Base-by-base conservation (phyloP, 2,329 filamentous ascomycete genomes). In the Sclerotinia sclerotiorum region DNA sequence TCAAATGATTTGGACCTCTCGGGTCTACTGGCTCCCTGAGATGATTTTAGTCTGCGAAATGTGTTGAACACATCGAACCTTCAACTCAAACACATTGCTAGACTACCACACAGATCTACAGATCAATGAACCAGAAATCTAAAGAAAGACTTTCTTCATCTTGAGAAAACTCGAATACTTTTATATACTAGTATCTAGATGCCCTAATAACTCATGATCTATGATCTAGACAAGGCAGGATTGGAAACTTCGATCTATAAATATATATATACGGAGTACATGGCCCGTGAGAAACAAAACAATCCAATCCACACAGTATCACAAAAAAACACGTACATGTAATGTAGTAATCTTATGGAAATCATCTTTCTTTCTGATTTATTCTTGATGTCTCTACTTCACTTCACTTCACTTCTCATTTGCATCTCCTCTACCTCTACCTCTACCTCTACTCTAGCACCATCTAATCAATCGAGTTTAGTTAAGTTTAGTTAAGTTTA, bases 281-380 rank as follows among this genome's bases (percentile, higher is more conserved):
- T 32, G 29, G 21, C 27, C n/a, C 58, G 6, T 8, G 29, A 55
- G 19, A 35, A 49, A 10, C 5, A 29, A 35, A 49, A 10, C 5
- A 29, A 29, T 29, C 2, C 7, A 48, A 35, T 19, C 35, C 27
- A 61, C 11, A 10, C 46, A 21, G 32, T 10, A 32, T n/a, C 11
- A 10, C 6, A 29, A 5, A n/a, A 6, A 19, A 27, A 11, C 44
- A 19, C 21, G 29, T 5, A 32, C 11, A 27, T 29, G 29, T 49
- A 24, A 13, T n/a, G n/a, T n/a, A n/a, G n/a, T n/a, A n/a, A 35
- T 35, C 21, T 29, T n/a, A 29, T 29, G 29, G 5, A 57, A 61
- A 51, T 51, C 56, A 51, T 62, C 46, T 24, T 39, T 62, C 46
- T 24, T 39, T 51, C 29, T 62, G 39, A 51, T 62, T 51, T 32